Evolutionary conservation across 495 filamentous ascomycete genomes (phyloP), one percentile per base, ranked within the genome.

Genomic region (Pseudoneurospora amorphoporcata): DNA sequence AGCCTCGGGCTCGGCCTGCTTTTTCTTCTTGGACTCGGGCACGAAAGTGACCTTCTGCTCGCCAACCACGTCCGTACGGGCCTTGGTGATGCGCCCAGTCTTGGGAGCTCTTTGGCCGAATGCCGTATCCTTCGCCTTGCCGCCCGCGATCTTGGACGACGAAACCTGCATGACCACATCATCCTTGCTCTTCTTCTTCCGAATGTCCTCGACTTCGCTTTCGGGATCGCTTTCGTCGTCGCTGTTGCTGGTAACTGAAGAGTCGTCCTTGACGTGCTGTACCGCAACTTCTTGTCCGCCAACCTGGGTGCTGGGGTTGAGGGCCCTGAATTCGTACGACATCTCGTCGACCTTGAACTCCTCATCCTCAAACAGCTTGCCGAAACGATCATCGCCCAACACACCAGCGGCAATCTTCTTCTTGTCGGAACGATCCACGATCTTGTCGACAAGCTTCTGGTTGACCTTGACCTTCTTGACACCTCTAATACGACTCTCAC

Each of bases 381-480:
- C 85, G 88, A 99, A 99, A 81, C 96, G 94, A 71, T 87, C 84
- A 79, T 98, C 96, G 41, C 87, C 86, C 38, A 98, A 88, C 8
- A 97, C 82, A 73, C 87, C 88, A 73, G 83, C 83, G 23, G 84
- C 83, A n/a, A 91, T 84, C 42, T 90, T 87, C 76, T 91, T 91
- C 80, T 92, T 92, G 79, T 96, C 92, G 82, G 97, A 92, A 45
- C 88, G 85, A 72, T 90, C 87, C 76, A 94, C 82, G 41, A 98
- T 84, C 79, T 90, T 92, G 82, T 98, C 94, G 16, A 92, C 95
- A 71, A 98, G 82, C 71, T 85, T 89, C 78, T 91, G 89, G 84
- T 97, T 97, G 82, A 96, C 93, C 77, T 92, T 90, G 73, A 95
- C 92, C 84, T 95, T 95, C 87, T 95, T 97, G 78, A 90, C 92